Conservation (phyloP, 768 basidiomycete genomes). For the Pleurotus djamor region DNA sequence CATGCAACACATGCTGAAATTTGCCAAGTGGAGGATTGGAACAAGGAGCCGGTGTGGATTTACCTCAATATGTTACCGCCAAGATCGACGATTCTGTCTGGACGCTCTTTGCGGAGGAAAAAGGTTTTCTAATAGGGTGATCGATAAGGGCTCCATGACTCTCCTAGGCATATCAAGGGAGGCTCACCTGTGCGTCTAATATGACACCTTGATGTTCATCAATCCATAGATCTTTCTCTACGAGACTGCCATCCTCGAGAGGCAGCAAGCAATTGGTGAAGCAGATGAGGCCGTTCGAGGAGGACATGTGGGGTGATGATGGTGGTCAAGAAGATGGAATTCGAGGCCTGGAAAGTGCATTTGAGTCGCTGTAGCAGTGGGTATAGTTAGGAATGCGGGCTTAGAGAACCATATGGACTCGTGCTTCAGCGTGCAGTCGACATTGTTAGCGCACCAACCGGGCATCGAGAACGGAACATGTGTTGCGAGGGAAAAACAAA, state of each 20-base stretch:
- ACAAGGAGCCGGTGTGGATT: neutral
- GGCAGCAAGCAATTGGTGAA: constrained; percentile 87
- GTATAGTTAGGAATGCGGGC: constrained; percentile 1
- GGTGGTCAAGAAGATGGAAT: neutral
- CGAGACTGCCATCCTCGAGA: constrained; percentile 73
- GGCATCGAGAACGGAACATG: neutral
- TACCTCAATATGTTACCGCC: constrained; percentile 76
- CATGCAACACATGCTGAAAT: neutral
- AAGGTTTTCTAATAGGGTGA: constrained; percentile 55
- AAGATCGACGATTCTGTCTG: constrained; percentile 64
- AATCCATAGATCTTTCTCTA: constrained; percentile 79
- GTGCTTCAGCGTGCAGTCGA: neutral
- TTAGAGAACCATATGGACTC: constrained; percentile 7
- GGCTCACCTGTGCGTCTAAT: constrained; percentile 68
- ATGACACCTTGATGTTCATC: constrained; percentile 73
- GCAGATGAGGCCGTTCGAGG: constrained; percentile 69
- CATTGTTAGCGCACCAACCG: constrained; percentile 6
- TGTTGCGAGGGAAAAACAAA: neutral
- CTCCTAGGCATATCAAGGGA: neutral
- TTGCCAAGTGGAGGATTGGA: neutral
- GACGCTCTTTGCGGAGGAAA: constrained; percentile 57
- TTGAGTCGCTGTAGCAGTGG: neutral
- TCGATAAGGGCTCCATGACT: constrained; percentile 10
- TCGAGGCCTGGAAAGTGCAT: neutral
- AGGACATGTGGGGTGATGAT: constrained; percentile 28